Conservation (phyloP, 1,284 basidiomycete species). For the Pseudozyma hubeiensis region DNA sequence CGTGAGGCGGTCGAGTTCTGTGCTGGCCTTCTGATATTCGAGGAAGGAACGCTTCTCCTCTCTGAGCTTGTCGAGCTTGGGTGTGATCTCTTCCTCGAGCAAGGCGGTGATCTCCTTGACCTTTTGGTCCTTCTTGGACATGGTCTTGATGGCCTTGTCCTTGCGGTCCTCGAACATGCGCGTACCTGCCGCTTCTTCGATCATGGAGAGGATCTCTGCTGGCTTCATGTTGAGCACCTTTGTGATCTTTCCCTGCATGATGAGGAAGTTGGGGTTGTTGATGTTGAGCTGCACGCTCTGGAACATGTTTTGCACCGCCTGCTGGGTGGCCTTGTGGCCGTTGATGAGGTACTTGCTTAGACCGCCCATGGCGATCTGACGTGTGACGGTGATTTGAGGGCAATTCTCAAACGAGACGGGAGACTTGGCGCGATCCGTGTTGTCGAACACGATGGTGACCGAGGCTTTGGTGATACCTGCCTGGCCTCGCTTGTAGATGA, state of each 20-base stretch:
- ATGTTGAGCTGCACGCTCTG: constrained; percentile 99
- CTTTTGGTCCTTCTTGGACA: constrained; percentile 97
- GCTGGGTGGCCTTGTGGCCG: constrained; percentile 92
- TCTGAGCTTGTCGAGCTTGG: constrained; percentile 91
- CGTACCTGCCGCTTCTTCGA: constrained; percentile 98
- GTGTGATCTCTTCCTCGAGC: constrained; percentile 89
- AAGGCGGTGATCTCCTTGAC: constrained; percentile 81
- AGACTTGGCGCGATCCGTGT: constrained; percentile 88
- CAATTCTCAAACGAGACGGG: constrained; percentile 86
- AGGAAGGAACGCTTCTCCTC: constrained; percentile 90
- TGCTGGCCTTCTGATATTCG: constrained; percentile 87
- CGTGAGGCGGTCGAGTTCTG: constrained; percentile 89
- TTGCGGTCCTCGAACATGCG: constrained; percentile 99
- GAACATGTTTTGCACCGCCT: constrained; percentile 89
- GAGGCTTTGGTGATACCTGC: constrained; percentile 97
- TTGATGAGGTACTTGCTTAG: constrained; percentile 97
- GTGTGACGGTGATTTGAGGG: constrained; percentile 93
- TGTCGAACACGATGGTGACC: constrained; percentile 99
- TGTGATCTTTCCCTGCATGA: constrained; percentile 88
- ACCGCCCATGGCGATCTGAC: constrained; percentile 95
- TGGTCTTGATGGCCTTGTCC: constrained; percentile 95
- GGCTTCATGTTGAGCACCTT: constrained; percentile 98
- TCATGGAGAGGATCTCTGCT: constrained; percentile 96
- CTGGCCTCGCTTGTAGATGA: constrained; percentile 97
- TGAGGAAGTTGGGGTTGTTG: constrained; percentile 99